Percentiles rank a stretch among this genome's conserved stretches.
Evolutionary conservation across 2,329 filamentous ascomycete species (phyloP).

Genomic region (Fusarium sulawesiense): DNA sequence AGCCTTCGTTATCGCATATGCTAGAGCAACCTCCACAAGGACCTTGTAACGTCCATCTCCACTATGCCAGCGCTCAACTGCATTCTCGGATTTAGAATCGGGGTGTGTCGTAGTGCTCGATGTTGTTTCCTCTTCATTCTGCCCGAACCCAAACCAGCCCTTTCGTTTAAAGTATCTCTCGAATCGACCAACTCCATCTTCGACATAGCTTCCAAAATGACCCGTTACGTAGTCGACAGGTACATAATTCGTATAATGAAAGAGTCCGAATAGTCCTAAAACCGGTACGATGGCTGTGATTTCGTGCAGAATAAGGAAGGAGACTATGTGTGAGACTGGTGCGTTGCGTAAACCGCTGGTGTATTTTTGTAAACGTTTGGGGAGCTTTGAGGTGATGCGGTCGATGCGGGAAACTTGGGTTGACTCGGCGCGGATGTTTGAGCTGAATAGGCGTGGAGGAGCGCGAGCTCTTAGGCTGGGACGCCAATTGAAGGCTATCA

Average conservation of each 20-base stretch:
- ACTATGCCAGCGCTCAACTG: constrained; percentile 52
- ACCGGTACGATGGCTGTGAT: constrained; percentile 87
- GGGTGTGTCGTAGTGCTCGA: constrained; percentile 1
- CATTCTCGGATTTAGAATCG: constrained; percentile 43
- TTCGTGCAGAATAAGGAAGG: constrained; percentile 93
- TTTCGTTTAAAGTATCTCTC: constrained; percentile 81
- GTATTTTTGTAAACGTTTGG: constrained; percentile 75
- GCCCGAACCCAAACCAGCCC: constrained; percentile 79
- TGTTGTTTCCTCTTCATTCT: constrained; percentile 42
- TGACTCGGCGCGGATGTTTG: constrained; percentile 40
- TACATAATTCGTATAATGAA: constrained; percentile 83
- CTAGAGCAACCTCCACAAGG: constrained; percentile 80
- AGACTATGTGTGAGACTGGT: constrained; percentile 82
- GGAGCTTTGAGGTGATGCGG: constrained; percentile 66
- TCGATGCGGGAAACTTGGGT: constrained; percentile 55
- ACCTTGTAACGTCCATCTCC: constrained; percentile 64
- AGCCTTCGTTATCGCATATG: constrained; percentile 90
- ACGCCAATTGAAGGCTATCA: constrained; percentile 37
- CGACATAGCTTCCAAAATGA: constrained; percentile 63
- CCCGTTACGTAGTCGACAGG: constrained; percentile 67
- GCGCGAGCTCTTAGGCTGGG: constrained; percentile 28
- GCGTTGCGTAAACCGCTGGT: constrained; percentile 77
- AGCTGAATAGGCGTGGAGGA: constrained; percentile 8
- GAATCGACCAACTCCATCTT: constrained; percentile 77
- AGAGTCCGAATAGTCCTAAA: constrained; percentile 76